phyloP scores from a whole-genome alignment of 768 basidiomycete genomes.

The Strobilomyces echinocephalus region DNA sequence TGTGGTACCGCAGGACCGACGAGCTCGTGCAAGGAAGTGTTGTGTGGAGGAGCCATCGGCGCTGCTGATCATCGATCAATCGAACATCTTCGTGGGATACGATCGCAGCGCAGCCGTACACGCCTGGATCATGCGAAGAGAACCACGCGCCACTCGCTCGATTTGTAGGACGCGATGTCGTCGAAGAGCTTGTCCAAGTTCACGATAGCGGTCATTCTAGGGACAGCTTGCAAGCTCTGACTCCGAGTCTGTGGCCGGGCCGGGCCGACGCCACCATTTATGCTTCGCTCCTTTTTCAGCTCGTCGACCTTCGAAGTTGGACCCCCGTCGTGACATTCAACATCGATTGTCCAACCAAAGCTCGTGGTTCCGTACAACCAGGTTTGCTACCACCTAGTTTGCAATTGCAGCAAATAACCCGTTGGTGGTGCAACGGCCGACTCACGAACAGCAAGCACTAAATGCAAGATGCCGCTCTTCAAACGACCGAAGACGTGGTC shows the following conservation, averaged over 20 bases:
- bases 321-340: not conserved
- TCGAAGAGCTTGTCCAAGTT: too few relatives aligned
- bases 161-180: too few relatives aligned
- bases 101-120: too few relatives aligned
- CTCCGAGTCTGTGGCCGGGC: too few relatives aligned
- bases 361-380: not conserved
- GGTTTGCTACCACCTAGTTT: not conserved
- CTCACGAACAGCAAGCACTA: not conserved
- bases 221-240: too few relatives aligned
- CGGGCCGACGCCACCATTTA: too few relatives aligned
- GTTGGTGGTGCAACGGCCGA: not conserved
- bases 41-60: not conserved
- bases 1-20: not conserved
- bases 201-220: too few relatives aligned
- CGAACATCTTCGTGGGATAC: too few relatives aligned
- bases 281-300: too few relatives aligned
- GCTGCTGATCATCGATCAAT: not conserved
- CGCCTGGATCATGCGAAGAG: too few relatives aligned
- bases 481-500: constrained; percentile 32
- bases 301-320: too few relatives aligned
- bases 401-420: not conserved
- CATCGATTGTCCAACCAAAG: not conserved
- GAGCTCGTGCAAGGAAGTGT: not conserved
- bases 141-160: too few relatives aligned
- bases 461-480: constrained; percentile 28